Percentiles rank a stretch among this genome's conserved stretches.
phyloP scores from a whole-genome alignment of 768 basidiomycete genomes.

The Podaxis sp. region DNA sequence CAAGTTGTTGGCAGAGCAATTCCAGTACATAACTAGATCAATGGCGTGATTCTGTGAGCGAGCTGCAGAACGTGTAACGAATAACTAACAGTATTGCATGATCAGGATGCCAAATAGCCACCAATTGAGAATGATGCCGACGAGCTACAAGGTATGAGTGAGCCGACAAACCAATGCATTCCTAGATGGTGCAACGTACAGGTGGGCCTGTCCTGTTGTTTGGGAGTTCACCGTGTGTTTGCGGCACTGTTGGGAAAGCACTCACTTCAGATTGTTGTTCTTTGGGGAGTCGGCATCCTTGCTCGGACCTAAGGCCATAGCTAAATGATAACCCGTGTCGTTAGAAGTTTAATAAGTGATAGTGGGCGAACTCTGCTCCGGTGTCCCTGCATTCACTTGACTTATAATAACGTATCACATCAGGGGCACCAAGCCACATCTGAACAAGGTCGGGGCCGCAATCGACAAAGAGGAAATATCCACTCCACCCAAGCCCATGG shows the following conservation, averaged over 20 bases:
- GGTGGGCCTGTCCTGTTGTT: background rate
- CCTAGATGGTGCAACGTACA: background rate
- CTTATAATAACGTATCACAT: too few species aligned
- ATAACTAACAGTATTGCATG: constrained; percentile 9
- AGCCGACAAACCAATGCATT: background rate
- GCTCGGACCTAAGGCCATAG: background rate
- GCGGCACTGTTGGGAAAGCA: background rate
- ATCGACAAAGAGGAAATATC: too few species aligned
- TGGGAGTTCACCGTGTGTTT: background rate
- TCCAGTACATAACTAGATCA: constrained; percentile 1
- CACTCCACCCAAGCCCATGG: too few species aligned
- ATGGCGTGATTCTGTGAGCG: background rate
- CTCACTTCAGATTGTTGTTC: background rate
- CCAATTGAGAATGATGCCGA: constrained; percentile 8
- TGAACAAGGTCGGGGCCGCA: too few species aligned
- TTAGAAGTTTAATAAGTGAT: too few species aligned
- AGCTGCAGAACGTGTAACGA: background rate
- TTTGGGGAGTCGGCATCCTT: background rate
- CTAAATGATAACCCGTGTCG: background rate
- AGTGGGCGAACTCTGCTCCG: too few species aligned
- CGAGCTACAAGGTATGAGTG: background rate
- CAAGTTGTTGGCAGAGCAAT: background rate
- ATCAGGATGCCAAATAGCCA: constrained; percentile 8
- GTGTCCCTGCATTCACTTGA: too few species aligned
- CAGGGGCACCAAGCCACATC: too few species aligned